phyloP scores from a whole-genome alignment of 768 basidiomycete species.

The Lentinula guzmanii region DNA sequence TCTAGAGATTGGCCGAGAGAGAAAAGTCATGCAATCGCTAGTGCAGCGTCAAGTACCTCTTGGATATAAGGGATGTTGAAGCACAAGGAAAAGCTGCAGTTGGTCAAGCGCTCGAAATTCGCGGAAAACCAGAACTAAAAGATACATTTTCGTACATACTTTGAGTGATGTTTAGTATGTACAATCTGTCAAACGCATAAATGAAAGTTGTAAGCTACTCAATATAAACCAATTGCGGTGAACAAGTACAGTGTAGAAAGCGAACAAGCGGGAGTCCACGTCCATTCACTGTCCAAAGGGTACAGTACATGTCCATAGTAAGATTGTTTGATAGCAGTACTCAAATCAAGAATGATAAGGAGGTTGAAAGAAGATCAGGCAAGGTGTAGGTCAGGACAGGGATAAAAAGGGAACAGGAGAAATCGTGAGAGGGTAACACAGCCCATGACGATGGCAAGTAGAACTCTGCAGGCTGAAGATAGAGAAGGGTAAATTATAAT shows the following conservation, averaged over 20 bases:
- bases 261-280: constrained; percentile 44
- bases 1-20: constrained; percentile 6
- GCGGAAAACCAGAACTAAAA: neutral
- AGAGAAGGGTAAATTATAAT: constrained; percentile 1
- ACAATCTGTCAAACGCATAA: neutral
- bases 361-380: constrained; percentile 11
- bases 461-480: neutral
- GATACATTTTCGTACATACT: constrained; percentile 2
- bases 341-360: constrained; percentile 1
- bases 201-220: constrained; percentile 5
- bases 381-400: constrained; percentile 12
- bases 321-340: neutral
- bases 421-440: neutral
- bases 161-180: neutral
- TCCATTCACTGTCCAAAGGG: constrained; percentile 46
- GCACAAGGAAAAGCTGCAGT: too few species aligned
- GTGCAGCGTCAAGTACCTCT: too few species aligned
- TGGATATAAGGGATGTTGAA: too few species aligned
- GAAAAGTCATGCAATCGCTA: neutral
- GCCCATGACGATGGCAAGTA: neutral
- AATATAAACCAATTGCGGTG: constrained; percentile 8
- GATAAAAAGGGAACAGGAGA: neutral
- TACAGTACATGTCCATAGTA: constrained; percentile 11
- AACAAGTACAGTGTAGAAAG: constrained; percentile 48
- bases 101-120: too few species aligned